These are phyloP conservation scores for Parietichytrium sp. DNA, from an alignment of 108 stramenopile species.

Conservation along the genomic window DNA sequence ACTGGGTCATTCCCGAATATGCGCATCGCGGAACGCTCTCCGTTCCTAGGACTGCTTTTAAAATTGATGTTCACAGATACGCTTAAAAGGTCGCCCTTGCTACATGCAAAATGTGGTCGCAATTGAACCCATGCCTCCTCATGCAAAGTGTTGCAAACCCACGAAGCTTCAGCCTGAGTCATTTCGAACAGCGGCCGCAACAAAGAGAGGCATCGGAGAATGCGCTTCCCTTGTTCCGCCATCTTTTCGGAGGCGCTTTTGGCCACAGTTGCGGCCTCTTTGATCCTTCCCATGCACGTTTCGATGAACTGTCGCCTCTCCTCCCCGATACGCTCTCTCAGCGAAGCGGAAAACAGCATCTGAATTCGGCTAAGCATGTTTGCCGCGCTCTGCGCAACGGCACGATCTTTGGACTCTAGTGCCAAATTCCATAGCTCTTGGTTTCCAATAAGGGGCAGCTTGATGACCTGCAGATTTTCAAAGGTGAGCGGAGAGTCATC, in stretches of 20 bases:
- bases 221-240: not conserved
- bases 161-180: not conserved
- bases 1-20: not conserved
- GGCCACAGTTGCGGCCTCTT: not conserved
- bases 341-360: not conserved
- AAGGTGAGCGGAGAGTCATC: not conserved
- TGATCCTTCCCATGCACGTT: not conserved
- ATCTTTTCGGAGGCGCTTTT: not conserved
- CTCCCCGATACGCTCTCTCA: not conserved
- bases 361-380: not conserved
- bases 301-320: not conserved
- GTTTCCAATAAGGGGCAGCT: not conserved
- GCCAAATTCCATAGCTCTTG: conserved; percentile 10
- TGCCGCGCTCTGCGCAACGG: not conserved
- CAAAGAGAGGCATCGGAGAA: not conserved
- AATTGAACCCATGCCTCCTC: not conserved
- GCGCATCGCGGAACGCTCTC: not conserved
- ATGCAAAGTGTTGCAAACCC: not conserved
- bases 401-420: not conserved
- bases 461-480: not conserved
- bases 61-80: not conserved
- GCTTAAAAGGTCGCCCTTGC: not conserved
- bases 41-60: not conserved
- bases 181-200: not conserved
- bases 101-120: not conserved